Base-by-base conservation (phyloP, 176 grass and related monocot species). In the Zizania latifolia region DNA sequence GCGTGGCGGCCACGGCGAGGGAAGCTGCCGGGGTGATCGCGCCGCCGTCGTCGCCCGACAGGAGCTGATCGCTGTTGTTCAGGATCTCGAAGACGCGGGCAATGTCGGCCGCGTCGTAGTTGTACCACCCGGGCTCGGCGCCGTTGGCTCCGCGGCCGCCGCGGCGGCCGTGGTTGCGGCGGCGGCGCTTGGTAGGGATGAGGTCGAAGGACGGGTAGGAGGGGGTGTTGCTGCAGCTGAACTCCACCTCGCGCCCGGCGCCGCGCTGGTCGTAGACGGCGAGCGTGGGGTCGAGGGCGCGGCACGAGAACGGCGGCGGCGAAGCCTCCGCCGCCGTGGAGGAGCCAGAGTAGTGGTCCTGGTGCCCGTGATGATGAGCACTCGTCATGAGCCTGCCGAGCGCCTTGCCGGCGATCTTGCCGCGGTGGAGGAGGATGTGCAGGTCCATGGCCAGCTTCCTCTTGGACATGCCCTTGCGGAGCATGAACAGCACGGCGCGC, bases 191-290 rank as follows among this genome's bases (percentile, higher is more conserved):
- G 22, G 60, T 67, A 68, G 60, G 74, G 68, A 81, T 45, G 62
- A 88, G 53, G 8, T 73, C 63, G 75, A 92, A 45, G 54, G 72
- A 81, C 17, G 86, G 68, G 86, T 85, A 81, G 4, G 91, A 81
- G 3, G 94, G 88, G 32, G 95, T 99, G 85, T 94, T 89, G 75
- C 91, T 92, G 81, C 95, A 94, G 85, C 89, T 94, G 82, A 99
- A 99, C 89, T 99, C 86, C 54, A 98, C 95, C 74, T 98, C 95
- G 8, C 10, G 78, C 51, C 72, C 45, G 44, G 23, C 26, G 70
- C 69, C 67, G 14, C 69, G 56, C 21, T 64, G 67, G 82, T 40
- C 28, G 82, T 78, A 80, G 3, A 83, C 74, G 61, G 86, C 60
- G 73, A 64, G 78, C 29, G 70, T 45, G 0, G 81, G 81, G 63